Percentiles rank a stretch among this genome's conserved stretches.
Conservation (phyloP, 495 filamentous ascomycete species). For the Lichina pygmaea region DNA sequence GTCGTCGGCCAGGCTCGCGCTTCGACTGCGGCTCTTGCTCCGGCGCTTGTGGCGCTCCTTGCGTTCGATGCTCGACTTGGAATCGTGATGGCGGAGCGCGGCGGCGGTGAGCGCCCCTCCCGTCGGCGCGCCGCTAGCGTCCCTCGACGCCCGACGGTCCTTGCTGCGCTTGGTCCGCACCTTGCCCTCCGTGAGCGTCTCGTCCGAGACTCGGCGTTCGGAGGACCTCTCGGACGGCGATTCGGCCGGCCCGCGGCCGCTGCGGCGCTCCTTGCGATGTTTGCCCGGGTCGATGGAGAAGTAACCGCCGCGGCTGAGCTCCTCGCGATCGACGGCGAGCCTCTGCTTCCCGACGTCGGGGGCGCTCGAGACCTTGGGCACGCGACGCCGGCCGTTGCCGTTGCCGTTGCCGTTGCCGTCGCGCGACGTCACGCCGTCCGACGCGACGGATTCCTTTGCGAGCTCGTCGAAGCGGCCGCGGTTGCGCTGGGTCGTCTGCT, state of each 20-base stretch:
- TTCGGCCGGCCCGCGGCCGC: constrained; percentile 17
- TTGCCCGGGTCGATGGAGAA: constrained; percentile 27
- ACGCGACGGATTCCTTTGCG: constrained; percentile 29
- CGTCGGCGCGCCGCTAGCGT: constrained; percentile 14
- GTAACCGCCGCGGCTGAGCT: constrained; percentile 28
- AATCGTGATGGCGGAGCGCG: constrained; percentile 38
- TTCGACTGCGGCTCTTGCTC: constrained; percentile 25
- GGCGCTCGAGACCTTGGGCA: constrained; percentile 42
- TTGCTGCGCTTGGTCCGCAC: constrained; percentile 31
- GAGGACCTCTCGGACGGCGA: constrained; percentile 17
- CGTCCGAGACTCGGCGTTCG: constrained; percentile 16
- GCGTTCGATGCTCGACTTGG: constrained; percentile 27
- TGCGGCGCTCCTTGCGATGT: constrained; percentile 19
- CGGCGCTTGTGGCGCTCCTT: constrained; percentile 20
- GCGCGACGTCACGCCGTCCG: constrained; percentile 27
- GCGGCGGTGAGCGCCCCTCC: constrained; percentile 33
- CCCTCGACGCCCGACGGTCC: constrained; percentile 12
- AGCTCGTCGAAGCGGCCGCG: constrained; percentile 29
- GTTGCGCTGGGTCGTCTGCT: constrained; percentile 43
- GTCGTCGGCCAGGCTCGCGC: constrained; percentile 22
- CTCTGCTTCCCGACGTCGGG: constrained; percentile 38
- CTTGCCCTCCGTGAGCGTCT: constrained; percentile 24
- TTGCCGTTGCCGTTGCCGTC: not conserved
- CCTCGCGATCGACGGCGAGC: constrained; percentile 33
- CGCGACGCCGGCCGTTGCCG: constrained; percentile 17